Conservation (phyloP, 805 yeast genomes). For the Zygosaccharomyces bailii region DNA sequence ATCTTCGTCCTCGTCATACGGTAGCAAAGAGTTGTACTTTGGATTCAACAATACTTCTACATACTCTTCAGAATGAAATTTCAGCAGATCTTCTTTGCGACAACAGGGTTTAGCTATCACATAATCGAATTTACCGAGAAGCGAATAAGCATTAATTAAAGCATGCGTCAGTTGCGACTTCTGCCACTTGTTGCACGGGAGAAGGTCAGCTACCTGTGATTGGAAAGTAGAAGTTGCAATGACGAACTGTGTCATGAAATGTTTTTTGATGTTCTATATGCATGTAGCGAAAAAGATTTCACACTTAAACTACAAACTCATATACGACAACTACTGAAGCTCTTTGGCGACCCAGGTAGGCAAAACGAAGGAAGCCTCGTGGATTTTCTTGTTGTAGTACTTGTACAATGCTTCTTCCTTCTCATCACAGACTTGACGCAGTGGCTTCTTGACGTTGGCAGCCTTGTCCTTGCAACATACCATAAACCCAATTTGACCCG, state of each 20-base stretch:
- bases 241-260: conserved; percentile 20
- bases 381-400: conserved; percentile 82
- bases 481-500: conserved; percentile 98
- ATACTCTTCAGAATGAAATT: conserved; percentile 49
- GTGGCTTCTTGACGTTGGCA: conserved; percentile 64
- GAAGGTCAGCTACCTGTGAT: conserved; percentile 31
- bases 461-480: conserved; percentile 76
- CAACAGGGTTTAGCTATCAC: conserved; percentile 19
- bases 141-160: conserved; percentile 23
- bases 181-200: conserved; percentile 32
- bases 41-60: conserved; percentile 40
- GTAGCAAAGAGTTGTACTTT: conserved; percentile 18
- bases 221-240: conserved; percentile 31
- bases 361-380: conserved; percentile 82
- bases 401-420: conserved; percentile 63
- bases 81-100: conserved; percentile 38
- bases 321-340: conserved; percentile 30
- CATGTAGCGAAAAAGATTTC: neutral
- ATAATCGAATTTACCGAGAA: conserved; percentile 26
- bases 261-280: neutral
- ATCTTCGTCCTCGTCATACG: conserved; percentile 19
- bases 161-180: conserved; percentile 29
- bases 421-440: conserved; percentile 58
- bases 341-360: conserved; percentile 83
- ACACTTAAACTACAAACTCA: neutral